Evolutionary conservation across 495 filamentous ascomycete genomes (phyloP), one percentile per base, ranked within the genome.

Genomic region (Melanomma pulvis-pyrius): DNA sequence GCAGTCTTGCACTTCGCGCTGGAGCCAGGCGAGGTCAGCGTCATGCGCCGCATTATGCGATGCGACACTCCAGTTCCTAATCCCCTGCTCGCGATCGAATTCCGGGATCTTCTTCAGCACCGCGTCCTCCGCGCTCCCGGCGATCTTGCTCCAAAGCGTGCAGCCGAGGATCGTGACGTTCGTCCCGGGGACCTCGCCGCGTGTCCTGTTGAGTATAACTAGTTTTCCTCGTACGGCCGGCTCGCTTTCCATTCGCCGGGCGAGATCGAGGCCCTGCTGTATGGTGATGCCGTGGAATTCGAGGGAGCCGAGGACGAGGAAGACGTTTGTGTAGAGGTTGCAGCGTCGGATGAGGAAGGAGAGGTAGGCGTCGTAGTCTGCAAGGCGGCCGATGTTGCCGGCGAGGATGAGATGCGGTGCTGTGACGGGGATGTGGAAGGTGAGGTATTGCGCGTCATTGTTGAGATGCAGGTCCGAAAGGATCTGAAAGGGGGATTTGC

Each of bases 391-490:
- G 53, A 87, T 81, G 68, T 87, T 84, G 15, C 85, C 85, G 0
- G 81, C 83, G 0, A 88, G 78, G 25, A 87, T 77, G 6, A 88
- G 79, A 69, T 81, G 76, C 29, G 80, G 74, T 0, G 84, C 79
- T 13, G 73, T 71, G 1, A 73, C 69, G 0, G 84, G 80, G 25
- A 86, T 77, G 52, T 79, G 70, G 52, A 76, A 86, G 1, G 77
- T 74, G 5, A 69, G 56, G 59, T 86, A 87, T 72, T 84, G 82
- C 48, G 78, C 75, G 6, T 78, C 78, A 28, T 85, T 56, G 60
- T 87, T 84, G 0, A 87, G 82, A 70, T 87, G 83, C 0, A 87
- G 81, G 57, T 87, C 83, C 12, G 84, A 86, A 39, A 86, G 74
- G 34, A 84, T 65, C 70, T 86, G 82, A 65, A 86, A 82, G 4